phyloP scores from a whole-genome alignment of 306 rosid species.

The Inga oerstediana region DNA sequence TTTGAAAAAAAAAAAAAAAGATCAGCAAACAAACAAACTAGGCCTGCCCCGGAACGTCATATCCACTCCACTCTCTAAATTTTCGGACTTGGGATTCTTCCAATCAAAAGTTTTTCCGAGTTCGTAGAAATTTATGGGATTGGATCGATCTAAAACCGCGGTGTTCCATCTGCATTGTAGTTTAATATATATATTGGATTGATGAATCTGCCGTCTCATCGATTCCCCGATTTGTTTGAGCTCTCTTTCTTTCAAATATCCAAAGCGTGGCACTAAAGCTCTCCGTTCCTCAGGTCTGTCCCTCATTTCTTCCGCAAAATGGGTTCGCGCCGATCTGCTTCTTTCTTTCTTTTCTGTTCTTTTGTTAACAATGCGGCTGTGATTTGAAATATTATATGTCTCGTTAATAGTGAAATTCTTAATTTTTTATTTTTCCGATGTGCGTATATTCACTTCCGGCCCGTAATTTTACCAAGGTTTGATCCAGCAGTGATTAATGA shows the following conservation, averaged over 20 bases:
- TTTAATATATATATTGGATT: slow-evolving; percentile 11
- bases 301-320: slow-evolving; percentile 31
- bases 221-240: not conserved
- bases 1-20: slow-evolving; percentile 35
- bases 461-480: not conserved
- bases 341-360: not conserved
- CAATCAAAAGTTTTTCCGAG: not conserved
- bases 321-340: slow-evolving; percentile 47
- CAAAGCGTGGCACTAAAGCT: not conserved
- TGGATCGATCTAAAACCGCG: slow-evolving; percentile 38
- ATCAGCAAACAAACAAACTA: slow-evolving; percentile 9
- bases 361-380: slow-evolving; percentile 41
- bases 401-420: not conserved
- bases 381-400: slow-evolving; percentile 16
- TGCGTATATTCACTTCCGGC: not conserved
- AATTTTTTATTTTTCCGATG: not conserved
- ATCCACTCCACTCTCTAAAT: slow-evolving; percentile 31
- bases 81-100: slow-evolving; percentile 36
- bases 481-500: slow-evolving; percentile 8
- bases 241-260: slow-evolving; percentile 11
- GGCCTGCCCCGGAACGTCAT: slow-evolving; percentile 21
- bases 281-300: slow-evolving; percentile 23
- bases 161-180: slow-evolving; percentile 18
- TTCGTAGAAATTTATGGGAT: not conserved
- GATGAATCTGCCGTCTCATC: not conserved